A percentile compares a stretch with the other conserved stretches of the same genome.
Evolutionary conservation across 2,329 filamentous ascomycete genomes (phyloP).

Genomic region (Sclerotinia subarctica): DNA sequence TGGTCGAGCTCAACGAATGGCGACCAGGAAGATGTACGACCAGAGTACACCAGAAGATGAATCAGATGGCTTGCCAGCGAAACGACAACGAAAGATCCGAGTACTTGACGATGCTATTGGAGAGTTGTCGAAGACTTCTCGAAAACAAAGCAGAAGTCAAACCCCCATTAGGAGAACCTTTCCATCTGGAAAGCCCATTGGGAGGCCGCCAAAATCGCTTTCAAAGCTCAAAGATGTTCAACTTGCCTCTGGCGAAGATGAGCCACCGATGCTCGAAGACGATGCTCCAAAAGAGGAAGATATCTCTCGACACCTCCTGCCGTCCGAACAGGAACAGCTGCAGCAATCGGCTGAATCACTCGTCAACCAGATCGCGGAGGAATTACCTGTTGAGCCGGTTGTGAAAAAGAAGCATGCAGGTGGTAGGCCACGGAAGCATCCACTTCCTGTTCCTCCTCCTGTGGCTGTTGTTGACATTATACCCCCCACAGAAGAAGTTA

Average conservation of each 20-base stretch:
- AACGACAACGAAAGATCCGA: slow-evolving; percentile 32
- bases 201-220: slow-evolving; percentile 36
- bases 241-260: slow-evolving; percentile 25
- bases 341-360: slow-evolving; percentile 32
- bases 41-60: slow-evolving; percentile 33
- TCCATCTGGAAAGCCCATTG: slow-evolving; percentile 36
- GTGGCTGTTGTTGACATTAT: slow-evolving; percentile 12
- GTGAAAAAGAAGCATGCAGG: slow-evolving; percentile 29
- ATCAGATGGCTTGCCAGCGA: slow-evolving; percentile 32
- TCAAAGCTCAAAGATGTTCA: slow-evolving; percentile 34
- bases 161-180: slow-evolving; percentile 32
- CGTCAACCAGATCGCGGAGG: slow-evolving; percentile 26
- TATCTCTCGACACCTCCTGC: slow-evolving; percentile 26
- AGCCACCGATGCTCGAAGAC: slow-evolving; percentile 9
- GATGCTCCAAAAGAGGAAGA: slow-evolving; percentile 19
- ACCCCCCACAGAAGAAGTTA: slow-evolving; percentile 8
- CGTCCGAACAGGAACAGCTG: slow-evolving; percentile 31
- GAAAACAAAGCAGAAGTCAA: slow-evolving; percentile 26
- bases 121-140: slow-evolving; percentile 23
- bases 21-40: slow-evolving; percentile 29
- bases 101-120: slow-evolving; percentile 27
- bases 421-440: slow-evolving; percentile 27
- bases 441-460: slow-evolving; percentile 13
- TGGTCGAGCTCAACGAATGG: slow-evolving; percentile 31
- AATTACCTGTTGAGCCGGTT: slow-evolving; percentile 13